Evolutionary conservation across 306 rosid species (phyloP), one percentile per base, ranked within the genome.

Genomic region (Ochetophila trinervis): DNA sequence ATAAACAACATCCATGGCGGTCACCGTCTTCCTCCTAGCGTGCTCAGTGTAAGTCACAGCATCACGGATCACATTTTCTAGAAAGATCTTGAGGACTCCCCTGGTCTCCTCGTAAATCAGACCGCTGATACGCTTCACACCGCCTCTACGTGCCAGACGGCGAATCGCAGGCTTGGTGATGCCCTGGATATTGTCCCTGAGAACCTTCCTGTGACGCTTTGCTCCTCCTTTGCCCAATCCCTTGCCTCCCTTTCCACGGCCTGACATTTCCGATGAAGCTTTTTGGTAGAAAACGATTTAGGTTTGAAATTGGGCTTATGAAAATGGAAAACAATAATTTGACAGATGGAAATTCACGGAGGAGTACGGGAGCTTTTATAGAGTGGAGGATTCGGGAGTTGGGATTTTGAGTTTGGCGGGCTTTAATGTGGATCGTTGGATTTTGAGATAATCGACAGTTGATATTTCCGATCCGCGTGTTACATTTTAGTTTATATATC

Each of bases 171-270:
- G 86, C 80, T 81, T 83, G 15, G 81, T 82, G 34, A 79, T 82
- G 5, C 84, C 84, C 70, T 83, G 86, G 61, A 82, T 82, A 72
- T 82, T 83, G 6, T 83, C 88, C 17, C 85, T 23, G 4, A 83
- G 74, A 0, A 83, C 88, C 85, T 83, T 83, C 63, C 83, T 58
- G 22, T 77, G 88, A 6, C 83, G 82, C 62, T 83, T 83, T 0
- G 88, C 88, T 40, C 88, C 88, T 34, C 88, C 88, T 24, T 83
- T 83, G 23, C 88, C 88, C 72, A 80, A 65, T 0, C 88, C 88
- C 83, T 83, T 83, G 34, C 88, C 88, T 1, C 88, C 88, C 76
- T 83, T 83, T 8, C 88, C 88, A 3, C 83, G 88, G 0, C 88
- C 88, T 0, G 88, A 80, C 88, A 83, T 83, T 74, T 53, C 63